These are phyloP conservation scores for Komagataella kurtzmanii DNA, from an alignment of 805 yeast species.

Conservation along the genomic window DNA sequence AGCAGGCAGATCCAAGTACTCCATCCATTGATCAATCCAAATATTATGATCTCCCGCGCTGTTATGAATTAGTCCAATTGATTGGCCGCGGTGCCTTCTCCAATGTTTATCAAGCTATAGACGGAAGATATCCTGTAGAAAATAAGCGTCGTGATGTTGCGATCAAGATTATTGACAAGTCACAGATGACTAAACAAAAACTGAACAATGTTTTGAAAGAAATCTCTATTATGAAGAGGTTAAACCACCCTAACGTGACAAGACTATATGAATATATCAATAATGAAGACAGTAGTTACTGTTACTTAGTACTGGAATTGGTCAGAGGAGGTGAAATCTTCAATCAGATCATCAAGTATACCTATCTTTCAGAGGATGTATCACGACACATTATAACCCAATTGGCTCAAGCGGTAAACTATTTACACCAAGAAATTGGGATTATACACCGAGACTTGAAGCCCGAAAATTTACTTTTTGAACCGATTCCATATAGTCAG, in stretches of 20 bases:
- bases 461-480: constrained; percentile 65
- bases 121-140: constrained; percentile 21
- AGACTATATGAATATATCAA: constrained; percentile 41
- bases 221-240: constrained; percentile 57
- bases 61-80: constrained; percentile 15
- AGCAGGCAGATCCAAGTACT: background rate
- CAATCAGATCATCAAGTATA: constrained; percentile 64
- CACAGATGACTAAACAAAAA: constrained; percentile 35
- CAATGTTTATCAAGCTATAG: constrained; percentile 61
- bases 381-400: constrained; percentile 63
- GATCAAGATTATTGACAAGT: constrained; percentile 61
- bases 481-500: constrained; percentile 34
- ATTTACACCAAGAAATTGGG: constrained; percentile 58
- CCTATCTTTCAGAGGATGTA: constrained; percentile 63
- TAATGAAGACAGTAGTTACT: constrained; percentile 26
- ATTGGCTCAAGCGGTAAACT: constrained; percentile 55
- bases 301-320: constrained; percentile 54
- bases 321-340: constrained; percentile 73
- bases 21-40: background rate
- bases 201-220: constrained; percentile 52
- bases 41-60: constrained; percentile 13
- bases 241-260: constrained; percentile 49
- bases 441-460: constrained; percentile 74
- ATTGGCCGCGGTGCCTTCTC: constrained; percentile 90
- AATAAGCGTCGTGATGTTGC: constrained; percentile 30